Base-by-base conservation (phyloP, 164 flowering plant genomes). In the Litsea cubeba region DNA sequence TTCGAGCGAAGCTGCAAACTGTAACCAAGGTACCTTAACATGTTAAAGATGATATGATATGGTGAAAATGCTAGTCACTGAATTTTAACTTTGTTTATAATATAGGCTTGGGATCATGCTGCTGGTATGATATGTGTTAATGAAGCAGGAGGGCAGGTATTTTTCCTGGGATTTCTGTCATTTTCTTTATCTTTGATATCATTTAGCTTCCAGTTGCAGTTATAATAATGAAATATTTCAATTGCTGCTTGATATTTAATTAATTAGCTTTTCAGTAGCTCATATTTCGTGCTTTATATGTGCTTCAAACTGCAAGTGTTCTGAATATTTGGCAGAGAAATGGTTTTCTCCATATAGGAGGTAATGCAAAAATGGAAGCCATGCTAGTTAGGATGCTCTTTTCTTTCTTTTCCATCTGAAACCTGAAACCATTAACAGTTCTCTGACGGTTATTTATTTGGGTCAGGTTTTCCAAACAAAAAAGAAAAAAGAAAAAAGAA, bases 121-220 rank as follows among this genome's bases (percentile, higher is more conserved):
- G 91, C 85, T 77, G 98, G 99, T 40, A 78, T 93, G 62, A 86
- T 93, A 78, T 95, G 99, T 77, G 93, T 95, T 50, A 88, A 81
- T 74, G 99, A 95, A 85, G 97, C 98, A 0, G 97, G 98, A 8
- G 97, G 98, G 62, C 88, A 85, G 97, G 98, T 93, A 76, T 49
- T 82, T 76, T 32, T 28, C 35, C 35, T 30, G 57, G 17, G 65
- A 24, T 30, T 30, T 30, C 6, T 24, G 32, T 14, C 26, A 70
- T 46, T 12, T 24, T 75, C 24, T 60, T 57, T 17, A 0, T 51
- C 58, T 51, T 51, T 5, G 17, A 12, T 51, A 51, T 51, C 15
- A 51, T 4, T 51, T 51, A 17, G 58, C 58, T 51, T 12, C 3
- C 18, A 14, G 18, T 51, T 51, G 58, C 58, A 51, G 14, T 14